A percentile compares a stretch with the other conserved stretches of the same genome.
Evolutionary conservation across 225 moss, liverwort and hornwort species (phyloP).

Genomic region (Physcomitrium patens): DNA sequence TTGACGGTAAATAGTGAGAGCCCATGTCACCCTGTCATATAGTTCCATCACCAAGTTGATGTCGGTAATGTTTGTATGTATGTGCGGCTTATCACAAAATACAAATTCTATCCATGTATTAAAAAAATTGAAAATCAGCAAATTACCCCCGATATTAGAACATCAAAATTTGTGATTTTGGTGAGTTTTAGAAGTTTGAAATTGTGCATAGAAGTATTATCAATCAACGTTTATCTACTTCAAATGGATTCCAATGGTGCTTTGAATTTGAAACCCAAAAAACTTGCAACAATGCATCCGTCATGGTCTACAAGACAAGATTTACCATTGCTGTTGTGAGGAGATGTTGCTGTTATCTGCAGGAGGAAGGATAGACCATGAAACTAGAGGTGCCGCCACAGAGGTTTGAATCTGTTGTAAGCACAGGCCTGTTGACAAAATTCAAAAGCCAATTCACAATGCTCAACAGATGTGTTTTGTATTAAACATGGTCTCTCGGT

Average conservation of each 20-base stretch:
- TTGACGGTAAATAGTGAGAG: slow-evolving; percentile 87
- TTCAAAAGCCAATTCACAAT: slow-evolving; percentile 1
- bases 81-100: no score
- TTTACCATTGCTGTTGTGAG: slow-evolving; percentile 82
- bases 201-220: no score
- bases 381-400: slow-evolving; percentile 49
- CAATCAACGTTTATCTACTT: no score
- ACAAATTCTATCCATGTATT: no score
- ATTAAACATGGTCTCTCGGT: neutral
- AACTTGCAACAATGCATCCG: neutral
- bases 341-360: slow-evolving; percentile 59
- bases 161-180: no score
- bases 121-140: no score
- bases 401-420: slow-evolving; percentile 53
- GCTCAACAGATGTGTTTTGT: neutral
- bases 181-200: no score
- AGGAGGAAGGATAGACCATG: slow-evolving; percentile 61
- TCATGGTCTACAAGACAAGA: slow-evolving; percentile 14
- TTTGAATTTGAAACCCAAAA: neutral
- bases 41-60: slow-evolving; percentile 1
- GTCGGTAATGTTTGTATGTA: slow-evolving; percentile 1
- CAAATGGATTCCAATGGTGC: no score
- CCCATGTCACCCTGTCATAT: slow-evolving; percentile 80
- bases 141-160: no score
- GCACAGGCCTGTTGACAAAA: slow-evolving; percentile 58